Evolutionary conservation across 345 rosid genomes (phyloP), one percentile per base, ranked within the genome.

Genomic region (Camelina sativa): DNA sequence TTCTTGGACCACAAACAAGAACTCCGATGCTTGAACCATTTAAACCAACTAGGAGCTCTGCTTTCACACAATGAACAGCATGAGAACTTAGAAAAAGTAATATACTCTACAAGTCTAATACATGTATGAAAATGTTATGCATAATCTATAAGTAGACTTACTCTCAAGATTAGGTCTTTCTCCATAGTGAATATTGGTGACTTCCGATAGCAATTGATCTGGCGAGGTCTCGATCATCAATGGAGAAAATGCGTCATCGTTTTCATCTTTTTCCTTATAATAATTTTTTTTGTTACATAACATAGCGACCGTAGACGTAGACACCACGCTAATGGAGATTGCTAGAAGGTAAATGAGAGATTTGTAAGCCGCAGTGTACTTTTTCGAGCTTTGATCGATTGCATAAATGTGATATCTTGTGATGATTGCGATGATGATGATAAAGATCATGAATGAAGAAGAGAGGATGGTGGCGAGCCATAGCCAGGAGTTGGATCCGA

Each of bases 401-500:
- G 96, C 87, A 50, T 85, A 80, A 8, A 90, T 83, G 72, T 85
- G 85, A 73, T 79, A 91, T 15, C 84, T 69, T 0, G 84, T 81
- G 69, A 88, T 67, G 54, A 92, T 76, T 74, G 87, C 97, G 8
- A 86, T 85, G 19, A 88, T 72, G 23, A 84, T 32, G 0, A 90
- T 83, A 79, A 90, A 94, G 28, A 81, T 79, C 25, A 83, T 37
- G 57, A 90, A 88, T 2, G 98, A 91, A 60, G 89, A 87, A 19
- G 92, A 80, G 43, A 94, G 81, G 65, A 91, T 74, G 6, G 87
- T 84, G 1, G 81, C 89, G 0, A 91, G 95, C 84, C 93, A 91
- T 32, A 90, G 84, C 97, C 95, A 94, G 54, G 86, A 67, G 40
- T 76, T 85, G 19, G 93, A 83, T 15, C 98, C 98, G 57, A 94